Base-by-base conservation (phyloP, 305 asterid species). In the Rubia balearica region DNA sequence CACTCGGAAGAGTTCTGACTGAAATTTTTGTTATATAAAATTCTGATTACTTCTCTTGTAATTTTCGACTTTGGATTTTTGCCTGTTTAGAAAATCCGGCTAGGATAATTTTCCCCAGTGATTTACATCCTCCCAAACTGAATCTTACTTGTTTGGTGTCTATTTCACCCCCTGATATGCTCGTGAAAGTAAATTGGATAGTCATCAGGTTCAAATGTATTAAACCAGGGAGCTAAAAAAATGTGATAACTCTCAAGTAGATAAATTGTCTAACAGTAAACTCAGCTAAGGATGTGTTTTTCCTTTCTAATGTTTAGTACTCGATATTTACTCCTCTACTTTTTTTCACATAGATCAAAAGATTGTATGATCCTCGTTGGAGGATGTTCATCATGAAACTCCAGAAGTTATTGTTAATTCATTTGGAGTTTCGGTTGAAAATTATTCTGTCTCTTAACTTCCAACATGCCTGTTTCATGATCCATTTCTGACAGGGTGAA, bases 401-500 rank as follows among this genome's bases (percentile, higher is more conserved):
- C 49, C 12, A 42, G 33, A 12, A 36, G 12, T 48, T 43, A 16
- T 10, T 33, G 49, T 30, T 1, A 17, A n/a, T 60, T 0, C 22
- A 51, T 49, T 48, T 36, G 53, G 41, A 41, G n/a, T 41, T 73
- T 43, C 11, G 55, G 16, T 73, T 40, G 60, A 42, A 61, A 12
- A 53, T 13, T 41, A 51, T 49, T 64, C 30, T 48, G 56, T 12
- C 16, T 12, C 16, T 40, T 14, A 16, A 7, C 7, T 19, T 14
- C 57, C 33, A 42, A 27, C 46, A 57, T 53, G 62, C 75, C 61
- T 63, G 17, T 61, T 55, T 43, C 71, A 27, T 67, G 27, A 70
- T 63, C 19, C 55, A 67, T 73, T 60, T 80, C 57, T 81, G 73
- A 77, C 91, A 93, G 98, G 97, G 93, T 63, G 98, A 89, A 85